A percentile compares a stretch with the other conserved stretches of the same genome.
Conservation (phyloP, 2,329 filamentous ascomycete genomes). For the Pseudogymnoascus sp. region DNA sequence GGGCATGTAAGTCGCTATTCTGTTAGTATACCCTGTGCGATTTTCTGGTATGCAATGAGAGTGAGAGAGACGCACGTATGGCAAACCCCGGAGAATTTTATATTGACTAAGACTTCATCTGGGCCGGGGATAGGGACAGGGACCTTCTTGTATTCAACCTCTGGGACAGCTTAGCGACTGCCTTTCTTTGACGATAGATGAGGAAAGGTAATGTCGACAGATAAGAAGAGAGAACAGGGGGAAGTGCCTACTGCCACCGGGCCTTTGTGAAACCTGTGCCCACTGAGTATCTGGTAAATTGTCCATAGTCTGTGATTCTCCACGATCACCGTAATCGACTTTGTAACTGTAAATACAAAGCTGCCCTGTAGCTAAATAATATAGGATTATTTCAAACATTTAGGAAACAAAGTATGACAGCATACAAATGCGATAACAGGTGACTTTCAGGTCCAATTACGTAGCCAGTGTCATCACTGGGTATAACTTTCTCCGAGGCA, state of each 20-base stretch:
- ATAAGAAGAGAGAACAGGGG: no score
- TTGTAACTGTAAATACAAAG: neutral
- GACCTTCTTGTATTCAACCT: slow-evolving; percentile 65
- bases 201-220: no score
- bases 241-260: neutral
- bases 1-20: slow-evolving; percentile 43
- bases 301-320: slow-evolving; percentile 2
- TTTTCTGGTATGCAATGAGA: neutral
- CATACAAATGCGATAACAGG: neutral
- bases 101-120: slow-evolving; percentile 80
- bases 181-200: neutral
- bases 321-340: neutral
- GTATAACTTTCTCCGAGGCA: neutral
- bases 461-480: neutral
- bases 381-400: neutral
- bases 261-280: neutral
- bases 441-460: neutral
- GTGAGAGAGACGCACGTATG: slow-evolving; percentile 45
- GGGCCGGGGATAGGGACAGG: slow-evolving; percentile 69
- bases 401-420: neutral
- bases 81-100: slow-evolving; percentile 81
- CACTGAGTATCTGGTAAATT: neutral
- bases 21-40: neutral
- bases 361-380: neutral
- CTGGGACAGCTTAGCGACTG: slow-evolving; percentile 27